These are phyloP conservation scores for Rhodotorula sp. DNA, from an alignment of 1,284 basidiomycete species.

Conservation along the genomic window DNA sequence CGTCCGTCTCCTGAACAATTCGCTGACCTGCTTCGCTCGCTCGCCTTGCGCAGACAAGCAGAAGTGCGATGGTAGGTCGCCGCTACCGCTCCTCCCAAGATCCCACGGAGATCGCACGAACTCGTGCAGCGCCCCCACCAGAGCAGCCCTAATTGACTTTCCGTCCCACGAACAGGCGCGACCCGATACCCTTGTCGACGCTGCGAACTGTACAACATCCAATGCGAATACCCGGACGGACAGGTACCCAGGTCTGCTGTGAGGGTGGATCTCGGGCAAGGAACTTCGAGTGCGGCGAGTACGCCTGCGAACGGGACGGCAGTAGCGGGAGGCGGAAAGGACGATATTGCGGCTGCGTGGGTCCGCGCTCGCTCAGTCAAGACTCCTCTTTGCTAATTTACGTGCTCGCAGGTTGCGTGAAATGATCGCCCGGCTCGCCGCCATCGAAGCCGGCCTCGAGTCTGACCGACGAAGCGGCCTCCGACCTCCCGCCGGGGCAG, in stretches of 20 bases:
- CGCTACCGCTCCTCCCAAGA: too few species aligned
- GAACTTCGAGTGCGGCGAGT: not conserved
- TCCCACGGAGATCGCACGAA: too few species aligned
- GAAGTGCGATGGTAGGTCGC: slow-evolving; percentile 13
- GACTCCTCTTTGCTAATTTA: not conserved
- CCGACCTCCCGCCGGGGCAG: not conserved
- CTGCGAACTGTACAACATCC: slow-evolving; percentile 29
- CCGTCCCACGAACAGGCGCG: not conserved
- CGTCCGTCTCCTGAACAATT: too few species aligned
- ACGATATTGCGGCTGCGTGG: slow-evolving; percentile 1
- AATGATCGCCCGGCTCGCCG: slow-evolving; percentile 24
- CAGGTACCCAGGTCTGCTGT: slow-evolving; percentile 20
- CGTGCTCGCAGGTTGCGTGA: slow-evolving; percentile 18
- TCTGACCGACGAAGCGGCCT: slow-evolving; percentile 10
- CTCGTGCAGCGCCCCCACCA: too few species aligned
- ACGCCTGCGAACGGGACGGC: not conserved
- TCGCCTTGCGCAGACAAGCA: not conserved
- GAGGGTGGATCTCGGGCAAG: not conserved
- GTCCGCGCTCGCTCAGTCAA: not conserved
- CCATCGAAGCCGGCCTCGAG: slow-evolving; percentile 32
- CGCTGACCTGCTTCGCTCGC: not conserved
- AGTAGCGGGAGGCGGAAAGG: not conserved
- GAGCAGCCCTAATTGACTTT: too few species aligned
- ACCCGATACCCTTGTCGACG: slow-evolving; percentile 17
- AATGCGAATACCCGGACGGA: slow-evolving; percentile 19